These are phyloP conservation scores for Maudiozyma bulderi DNA, from an alignment of 805 yeast genomes.

Conservation along the genomic window DNA sequence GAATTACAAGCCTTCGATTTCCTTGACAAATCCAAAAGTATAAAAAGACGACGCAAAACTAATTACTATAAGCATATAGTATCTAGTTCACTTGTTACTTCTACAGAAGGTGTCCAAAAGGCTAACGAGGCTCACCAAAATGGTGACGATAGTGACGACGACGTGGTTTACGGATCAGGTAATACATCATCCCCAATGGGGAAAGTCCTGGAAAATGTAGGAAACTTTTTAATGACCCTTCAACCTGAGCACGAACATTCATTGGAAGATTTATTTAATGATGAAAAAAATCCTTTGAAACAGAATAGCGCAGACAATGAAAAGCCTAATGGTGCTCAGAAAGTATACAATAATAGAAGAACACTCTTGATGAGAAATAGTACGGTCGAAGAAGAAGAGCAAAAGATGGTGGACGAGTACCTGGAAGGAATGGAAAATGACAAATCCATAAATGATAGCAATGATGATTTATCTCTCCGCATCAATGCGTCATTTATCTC, in stretches of 20 bases:
- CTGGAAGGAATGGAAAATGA: constrained; percentile 6
- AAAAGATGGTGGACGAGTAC: constrained; percentile 5
- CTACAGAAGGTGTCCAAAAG: no score
- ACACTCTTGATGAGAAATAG: constrained; percentile 15
- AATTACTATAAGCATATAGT: constrained; percentile 2
- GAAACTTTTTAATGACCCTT: constrained; percentile 1
- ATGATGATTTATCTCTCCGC: not conserved
- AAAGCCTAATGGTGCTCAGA: not conserved
- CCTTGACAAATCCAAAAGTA: constrained; percentile 10
- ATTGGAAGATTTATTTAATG: constrained; percentile 1
- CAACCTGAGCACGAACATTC: constrained; percentile 1
- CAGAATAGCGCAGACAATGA: not conserved
- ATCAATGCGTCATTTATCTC: not conserved
- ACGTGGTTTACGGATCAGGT: not conserved
- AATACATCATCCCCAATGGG: constrained; percentile 1
- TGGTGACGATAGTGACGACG: not conserved
- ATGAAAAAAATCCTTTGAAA: not conserved
- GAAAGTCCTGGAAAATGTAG: constrained; percentile 5
- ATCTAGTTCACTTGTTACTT: not conserved
- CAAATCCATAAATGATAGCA: not conserved
- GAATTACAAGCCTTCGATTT: constrained; percentile 17
- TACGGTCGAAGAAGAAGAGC: constrained; percentile 5
- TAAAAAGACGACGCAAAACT: constrained; percentile 11
- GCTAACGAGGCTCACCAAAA: not conserved
- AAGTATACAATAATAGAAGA: constrained; percentile 15